Conservation (phyloP, 2,329 filamentous ascomycete genomes). For the Knoxdaviesia capensis region DNA sequence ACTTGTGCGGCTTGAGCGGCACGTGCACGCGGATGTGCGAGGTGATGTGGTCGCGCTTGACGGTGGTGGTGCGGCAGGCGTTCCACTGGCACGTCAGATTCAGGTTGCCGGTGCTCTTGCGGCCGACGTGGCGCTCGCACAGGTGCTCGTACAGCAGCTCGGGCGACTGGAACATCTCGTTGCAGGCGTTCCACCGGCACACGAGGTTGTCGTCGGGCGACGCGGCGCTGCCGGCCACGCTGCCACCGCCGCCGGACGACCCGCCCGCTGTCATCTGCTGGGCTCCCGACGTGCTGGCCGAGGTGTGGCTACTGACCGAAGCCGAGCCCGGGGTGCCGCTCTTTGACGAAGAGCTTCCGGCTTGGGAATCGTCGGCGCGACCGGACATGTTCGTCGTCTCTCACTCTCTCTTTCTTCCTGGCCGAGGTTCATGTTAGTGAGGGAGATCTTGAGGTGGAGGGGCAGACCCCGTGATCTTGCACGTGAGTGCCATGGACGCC, state of each 20-base stretch:
- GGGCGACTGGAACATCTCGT: conserved; percentile 34
- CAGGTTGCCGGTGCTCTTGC: conserved; percentile 97
- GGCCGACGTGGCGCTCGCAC: conserved; percentile 92
- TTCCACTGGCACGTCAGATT: conserved; percentile 97
- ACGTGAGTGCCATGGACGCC: too few species aligned
- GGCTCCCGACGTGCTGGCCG: conserved; percentile 8
- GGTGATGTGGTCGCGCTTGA: conserved; percentile 98
- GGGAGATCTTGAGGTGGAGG: too few species aligned
- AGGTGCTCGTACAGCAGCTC: conserved; percentile 72
- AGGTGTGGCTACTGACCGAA: conserved; percentile 24
- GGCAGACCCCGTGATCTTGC: too few species aligned
- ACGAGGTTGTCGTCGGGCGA: conserved; percentile 36
- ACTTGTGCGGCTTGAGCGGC: conserved; percentile 97
- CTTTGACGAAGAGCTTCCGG: conserved; percentile 29
- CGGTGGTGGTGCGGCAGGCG: conserved; percentile 83
- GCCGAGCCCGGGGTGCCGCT: conserved; percentile 31
- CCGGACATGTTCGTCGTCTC: conserved; percentile 3
- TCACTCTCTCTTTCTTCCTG: too few species aligned
- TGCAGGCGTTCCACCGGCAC: conserved; percentile 40
- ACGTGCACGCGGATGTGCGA: conserved; percentile 97
- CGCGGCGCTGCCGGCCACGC: too few species aligned
- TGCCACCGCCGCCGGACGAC: too few species aligned
- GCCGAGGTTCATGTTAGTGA: too few species aligned
- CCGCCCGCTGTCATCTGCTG: conserved; percentile 28
- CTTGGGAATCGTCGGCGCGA: conserved; percentile 4